phyloP scores from a whole-genome alignment of 768 basidiomycete species.

The Psilocybe cubensis region DNA sequence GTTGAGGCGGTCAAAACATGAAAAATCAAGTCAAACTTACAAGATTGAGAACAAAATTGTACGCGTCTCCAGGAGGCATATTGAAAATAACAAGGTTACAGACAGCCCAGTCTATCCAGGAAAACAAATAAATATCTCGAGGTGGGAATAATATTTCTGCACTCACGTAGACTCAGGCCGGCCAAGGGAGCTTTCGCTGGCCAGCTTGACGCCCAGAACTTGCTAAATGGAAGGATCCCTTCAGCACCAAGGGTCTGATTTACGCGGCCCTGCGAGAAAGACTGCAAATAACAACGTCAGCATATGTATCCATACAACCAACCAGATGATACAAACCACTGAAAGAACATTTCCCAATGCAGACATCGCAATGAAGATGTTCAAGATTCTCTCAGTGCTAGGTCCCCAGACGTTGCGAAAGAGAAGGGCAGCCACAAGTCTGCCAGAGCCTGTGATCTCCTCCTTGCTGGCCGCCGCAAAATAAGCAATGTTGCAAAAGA shows the following conservation, averaged over 20 bases:
- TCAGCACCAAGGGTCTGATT: constrained; percentile 68
- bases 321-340: constrained; percentile 41
- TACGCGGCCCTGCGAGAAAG: constrained; percentile 41
- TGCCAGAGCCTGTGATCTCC: constrained; percentile 62
- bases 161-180: constrained; percentile 55
- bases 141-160: background rate
- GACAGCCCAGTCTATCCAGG: constrained; percentile 34
- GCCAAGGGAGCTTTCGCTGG: constrained; percentile 65
- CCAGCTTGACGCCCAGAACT: constrained; percentile 61
- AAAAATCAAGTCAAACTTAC: no score
- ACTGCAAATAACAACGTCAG: constrained; percentile 11
- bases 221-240: constrained; percentile 62
- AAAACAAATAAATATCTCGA: no score
- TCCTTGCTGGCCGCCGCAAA: constrained; percentile 66
- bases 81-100: constrained; percentile 40
- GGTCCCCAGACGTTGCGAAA: constrained; percentile 69
- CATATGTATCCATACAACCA: constrained; percentile 31
- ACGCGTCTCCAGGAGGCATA: constrained; percentile 67
- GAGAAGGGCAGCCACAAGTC: constrained; percentile 65
- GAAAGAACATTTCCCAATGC: constrained; percentile 63
- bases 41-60: constrained; percentile 60
- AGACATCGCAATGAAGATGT: constrained; percentile 51
- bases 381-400: constrained; percentile 40
- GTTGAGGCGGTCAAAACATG: no score
- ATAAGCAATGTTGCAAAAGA: constrained; percentile 68